Percentiles rank a stretch among this genome's conserved stretches.
phyloP scores from a whole-genome alignment of 495 filamentous ascomycete genomes.

The Acidiella bohemica region DNA sequence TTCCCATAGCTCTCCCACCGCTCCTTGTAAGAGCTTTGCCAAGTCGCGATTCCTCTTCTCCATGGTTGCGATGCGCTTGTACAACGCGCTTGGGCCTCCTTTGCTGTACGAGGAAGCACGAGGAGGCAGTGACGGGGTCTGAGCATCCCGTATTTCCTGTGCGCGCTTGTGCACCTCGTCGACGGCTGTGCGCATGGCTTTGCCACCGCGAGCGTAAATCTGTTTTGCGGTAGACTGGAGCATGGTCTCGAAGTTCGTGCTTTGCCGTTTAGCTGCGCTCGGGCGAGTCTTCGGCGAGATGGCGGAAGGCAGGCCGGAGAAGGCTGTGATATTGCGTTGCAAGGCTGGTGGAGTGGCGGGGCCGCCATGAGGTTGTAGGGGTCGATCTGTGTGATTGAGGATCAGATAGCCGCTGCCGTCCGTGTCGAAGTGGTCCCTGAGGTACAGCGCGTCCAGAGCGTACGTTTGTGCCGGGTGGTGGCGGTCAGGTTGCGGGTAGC shows the following conservation, averaged over 20 bases:
- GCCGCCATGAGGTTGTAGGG: slow-evolving; percentile 23
- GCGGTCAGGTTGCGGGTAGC: slow-evolving; percentile 49
- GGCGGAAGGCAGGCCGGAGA: slow-evolving; percentile 6
- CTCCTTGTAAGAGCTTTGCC: slow-evolving; percentile 56
- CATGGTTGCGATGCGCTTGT: slow-evolving; percentile 33
- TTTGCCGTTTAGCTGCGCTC: neutral
- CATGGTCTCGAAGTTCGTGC: slow-evolving; percentile 50
- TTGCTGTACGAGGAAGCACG: neutral
- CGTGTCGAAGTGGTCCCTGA: slow-evolving; percentile 60
- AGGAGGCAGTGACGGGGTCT: slow-evolving; percentile 7
- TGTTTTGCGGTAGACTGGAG: slow-evolving; percentile 77
- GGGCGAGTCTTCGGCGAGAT: neutral
- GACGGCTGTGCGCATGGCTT: slow-evolving; percentile 79
- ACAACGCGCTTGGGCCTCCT: slow-evolving; percentile 8
- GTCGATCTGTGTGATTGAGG: slow-evolving; percentile 56
- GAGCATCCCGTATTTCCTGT: slow-evolving; percentile 39
- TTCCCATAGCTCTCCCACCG: slow-evolving; percentile 52
- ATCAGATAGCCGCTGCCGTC: slow-evolving; percentile 64
- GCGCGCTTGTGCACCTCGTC: slow-evolving; percentile 67
- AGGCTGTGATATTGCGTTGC: slow-evolving; percentile 17
- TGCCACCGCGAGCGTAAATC: slow-evolving; percentile 68
- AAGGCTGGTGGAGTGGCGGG: slow-evolving; percentile 18
- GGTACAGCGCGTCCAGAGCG: slow-evolving; percentile 75
- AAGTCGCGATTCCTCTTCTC: slow-evolving; percentile 62
- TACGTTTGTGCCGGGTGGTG: slow-evolving; percentile 60